Conservation (phyloP, 1,284 basidiomycete genomes). For the Ganoderma boninense region DNA sequence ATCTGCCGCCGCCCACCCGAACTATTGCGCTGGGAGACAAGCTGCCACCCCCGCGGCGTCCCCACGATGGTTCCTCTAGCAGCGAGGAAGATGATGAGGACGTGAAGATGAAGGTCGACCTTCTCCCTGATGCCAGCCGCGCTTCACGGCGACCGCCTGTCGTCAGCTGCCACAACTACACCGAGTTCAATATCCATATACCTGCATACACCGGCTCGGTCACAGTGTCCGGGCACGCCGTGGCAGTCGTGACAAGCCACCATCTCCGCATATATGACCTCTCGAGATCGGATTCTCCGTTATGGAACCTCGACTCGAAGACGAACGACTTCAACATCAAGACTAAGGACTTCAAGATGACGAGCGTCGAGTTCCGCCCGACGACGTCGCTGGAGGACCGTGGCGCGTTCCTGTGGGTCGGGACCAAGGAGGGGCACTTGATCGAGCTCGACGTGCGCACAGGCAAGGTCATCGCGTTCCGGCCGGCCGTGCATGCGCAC, state of each 20-base stretch:
- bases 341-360: conserved; percentile 75
- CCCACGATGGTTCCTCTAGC: conserved; percentile 54
- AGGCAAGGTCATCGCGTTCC: conserved; percentile 63
- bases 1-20: conserved; percentile 75
- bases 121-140: conserved; percentile 82
- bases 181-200: conserved; percentile 61
- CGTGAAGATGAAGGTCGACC: conserved; percentile 54
- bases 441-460: conserved; percentile 81
- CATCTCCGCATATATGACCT: conserved; percentile 75
- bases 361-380: conserved; percentile 79
- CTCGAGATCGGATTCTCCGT: conserved; percentile 52
- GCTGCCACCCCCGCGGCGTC: conserved; percentile 64
- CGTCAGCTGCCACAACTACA: conserved; percentile 52
- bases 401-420: conserved; percentile 77
- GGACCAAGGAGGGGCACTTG: conserved; percentile 89
- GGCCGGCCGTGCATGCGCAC: conserved; percentile 69
- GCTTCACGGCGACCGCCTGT: conserved; percentile 83
- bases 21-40: conserved; percentile 74
- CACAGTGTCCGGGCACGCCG: conserved; percentile 67
- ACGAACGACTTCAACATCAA: conserved; percentile 60
- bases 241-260: conserved; percentile 69
- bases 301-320: conserved; percentile 67
- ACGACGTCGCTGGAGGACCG: conserved; percentile 47
- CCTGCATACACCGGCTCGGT: conserved; percentile 64
- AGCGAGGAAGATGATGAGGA: conserved; percentile 48